These are phyloP conservation scores for Schizosaccharomyces osmophilus DNA, from an alignment of 805 yeast species.

Conservation along the genomic window DNA sequence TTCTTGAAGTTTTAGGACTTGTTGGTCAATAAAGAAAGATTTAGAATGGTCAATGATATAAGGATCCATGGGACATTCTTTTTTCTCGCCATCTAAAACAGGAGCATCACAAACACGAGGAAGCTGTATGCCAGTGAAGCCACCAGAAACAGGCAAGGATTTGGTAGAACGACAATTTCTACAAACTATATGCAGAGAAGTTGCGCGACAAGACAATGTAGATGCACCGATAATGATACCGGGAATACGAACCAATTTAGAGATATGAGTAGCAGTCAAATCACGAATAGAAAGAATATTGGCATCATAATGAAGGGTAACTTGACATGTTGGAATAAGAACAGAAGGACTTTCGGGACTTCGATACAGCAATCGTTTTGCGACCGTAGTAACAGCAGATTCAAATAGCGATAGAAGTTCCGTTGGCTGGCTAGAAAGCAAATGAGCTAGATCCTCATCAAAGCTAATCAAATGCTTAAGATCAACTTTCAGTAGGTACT, in stretches of 20 bases:
- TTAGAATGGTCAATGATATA: conserved; percentile 82
- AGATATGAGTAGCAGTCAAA: conserved; percentile 63
- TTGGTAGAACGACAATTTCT: conserved; percentile 40
- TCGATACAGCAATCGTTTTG: not conserved
- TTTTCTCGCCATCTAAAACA: conserved; percentile 20
- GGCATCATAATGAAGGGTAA: conserved; percentile 50
- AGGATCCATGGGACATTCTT: conserved; percentile 75
- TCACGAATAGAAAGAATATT: conserved; percentile 52
- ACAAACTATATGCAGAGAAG: conserved; percentile 43
- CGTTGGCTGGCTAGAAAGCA: conserved; percentile 56
- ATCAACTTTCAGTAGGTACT: conserved; percentile 48
- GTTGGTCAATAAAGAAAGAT: conserved; percentile 85
- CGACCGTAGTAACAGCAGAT: conserved; percentile 10
- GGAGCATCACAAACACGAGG: conserved; percentile 42
- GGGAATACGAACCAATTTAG: conserved; percentile 70
- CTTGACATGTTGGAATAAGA: conserved; percentile 56
- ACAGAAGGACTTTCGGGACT: conserved; percentile 25
- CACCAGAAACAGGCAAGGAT: conserved; percentile 30
- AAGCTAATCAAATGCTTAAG: conserved; percentile 67
- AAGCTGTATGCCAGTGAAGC: conserved; percentile 43
- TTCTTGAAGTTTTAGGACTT: conserved; percentile 77
- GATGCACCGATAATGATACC: conserved; percentile 87
- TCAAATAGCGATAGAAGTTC: conserved; percentile 42
- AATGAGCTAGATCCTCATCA: conserved; percentile 72
- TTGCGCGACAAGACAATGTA: conserved; percentile 68